A percentile compares a stretch with the other conserved stretches of the same genome.
Conservation (phyloP, 2,329 filamentous ascomycete genomes). For the Tolypocladium cylindrosporum region DNA sequence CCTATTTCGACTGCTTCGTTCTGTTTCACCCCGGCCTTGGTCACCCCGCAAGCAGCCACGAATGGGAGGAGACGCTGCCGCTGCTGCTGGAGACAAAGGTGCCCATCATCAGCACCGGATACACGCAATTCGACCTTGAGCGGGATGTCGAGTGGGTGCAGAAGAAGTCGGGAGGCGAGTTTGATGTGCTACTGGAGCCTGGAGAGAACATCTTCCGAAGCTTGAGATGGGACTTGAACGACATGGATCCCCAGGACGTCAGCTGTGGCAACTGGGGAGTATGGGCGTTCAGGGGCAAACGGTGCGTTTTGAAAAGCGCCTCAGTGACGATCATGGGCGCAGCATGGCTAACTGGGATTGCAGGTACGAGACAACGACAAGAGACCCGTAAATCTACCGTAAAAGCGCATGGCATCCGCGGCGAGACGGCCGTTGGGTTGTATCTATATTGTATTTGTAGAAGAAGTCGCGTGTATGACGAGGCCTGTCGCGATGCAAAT, state of each 20-base stretch:
- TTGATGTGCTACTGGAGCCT: slow-evolving; percentile 83
- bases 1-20: slow-evolving; percentile 96
- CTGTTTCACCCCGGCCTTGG: slow-evolving; percentile 95
- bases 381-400: slow-evolving; percentile 22
- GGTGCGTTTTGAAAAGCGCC: slow-evolving; percentile 42
- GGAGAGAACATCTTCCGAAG: slow-evolving; percentile 93
- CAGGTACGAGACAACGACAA: slow-evolving; percentile 55
- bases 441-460: slow-evolving; percentile 4
- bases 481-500: neutral
- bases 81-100: slow-evolving; percentile 90
- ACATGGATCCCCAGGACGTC: slow-evolving; percentile 86
- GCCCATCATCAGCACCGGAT: slow-evolving; percentile 88
- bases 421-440: neutral
- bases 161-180: slow-evolving; percentile 77
- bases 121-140: slow-evolving; percentile 91
- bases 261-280: slow-evolving; percentile 95
- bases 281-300: slow-evolving; percentile 96
- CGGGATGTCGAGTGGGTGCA: slow-evolving; percentile 85
- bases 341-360: slow-evolving; percentile 20
- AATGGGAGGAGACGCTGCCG: slow-evolving; percentile 88
- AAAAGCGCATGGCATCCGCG: neutral
- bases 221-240: slow-evolving; percentile 92
- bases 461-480: neutral
- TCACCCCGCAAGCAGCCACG: slow-evolving; percentile 84
- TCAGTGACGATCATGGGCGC: neutral